Evolutionary conservation across 768 basidiomycete genomes (phyloP).

Genomic region (Leccinum uliginosum): DNA sequence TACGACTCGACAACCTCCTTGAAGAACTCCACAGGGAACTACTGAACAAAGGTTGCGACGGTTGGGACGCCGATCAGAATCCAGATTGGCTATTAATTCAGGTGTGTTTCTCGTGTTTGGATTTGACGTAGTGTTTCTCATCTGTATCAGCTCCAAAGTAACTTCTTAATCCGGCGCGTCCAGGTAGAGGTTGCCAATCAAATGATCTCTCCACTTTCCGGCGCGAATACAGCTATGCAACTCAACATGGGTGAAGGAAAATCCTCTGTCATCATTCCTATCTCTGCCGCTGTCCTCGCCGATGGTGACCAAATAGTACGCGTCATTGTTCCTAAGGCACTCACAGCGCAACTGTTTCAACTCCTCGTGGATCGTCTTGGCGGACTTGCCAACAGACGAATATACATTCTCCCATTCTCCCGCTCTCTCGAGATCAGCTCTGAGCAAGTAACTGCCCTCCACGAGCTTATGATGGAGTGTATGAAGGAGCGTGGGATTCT

Average conservation of each 20-base stretch:
- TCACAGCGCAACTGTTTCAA: slow-evolving; percentile 46
- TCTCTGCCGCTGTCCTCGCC: slow-evolving; percentile 37
- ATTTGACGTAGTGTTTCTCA: too few relatives aligned
- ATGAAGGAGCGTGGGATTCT: slow-evolving; percentile 37
- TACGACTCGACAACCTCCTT: slow-evolving; percentile 15
- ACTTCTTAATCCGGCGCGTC: slow-evolving; percentile 40
- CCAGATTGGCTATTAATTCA: slow-evolving; percentile 46
- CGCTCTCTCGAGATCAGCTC: slow-evolving; percentile 30
- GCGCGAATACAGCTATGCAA: slow-evolving; percentile 39
- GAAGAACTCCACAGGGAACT: slow-evolving; percentile 32
- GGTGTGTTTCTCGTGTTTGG: slow-evolving; percentile 18
- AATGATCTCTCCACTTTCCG: slow-evolving; percentile 41
- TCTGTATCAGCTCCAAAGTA: slow-evolving; percentile 37
- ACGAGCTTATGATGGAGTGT: slow-evolving; percentile 36
- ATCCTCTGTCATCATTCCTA: slow-evolving; percentile 44
- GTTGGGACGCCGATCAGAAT: slow-evolving; percentile 13
- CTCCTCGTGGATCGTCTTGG: slow-evolving; percentile 39
- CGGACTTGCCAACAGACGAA: slow-evolving; percentile 41
- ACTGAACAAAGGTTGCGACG: slow-evolving; percentile 21
- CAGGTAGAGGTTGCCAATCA: slow-evolving; percentile 40
- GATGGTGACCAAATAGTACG: slow-evolving; percentile 42
- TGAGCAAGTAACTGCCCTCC: slow-evolving; percentile 22
- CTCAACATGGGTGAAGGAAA: slow-evolving; percentile 63
- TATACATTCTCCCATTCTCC: slow-evolving; percentile 50
- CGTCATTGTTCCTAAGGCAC: slow-evolving; percentile 47